These are phyloP conservation scores for Talaromyces sp. DNA, from an alignment of 2,329 filamentous ascomycete species.

Conservation along the genomic window DNA sequence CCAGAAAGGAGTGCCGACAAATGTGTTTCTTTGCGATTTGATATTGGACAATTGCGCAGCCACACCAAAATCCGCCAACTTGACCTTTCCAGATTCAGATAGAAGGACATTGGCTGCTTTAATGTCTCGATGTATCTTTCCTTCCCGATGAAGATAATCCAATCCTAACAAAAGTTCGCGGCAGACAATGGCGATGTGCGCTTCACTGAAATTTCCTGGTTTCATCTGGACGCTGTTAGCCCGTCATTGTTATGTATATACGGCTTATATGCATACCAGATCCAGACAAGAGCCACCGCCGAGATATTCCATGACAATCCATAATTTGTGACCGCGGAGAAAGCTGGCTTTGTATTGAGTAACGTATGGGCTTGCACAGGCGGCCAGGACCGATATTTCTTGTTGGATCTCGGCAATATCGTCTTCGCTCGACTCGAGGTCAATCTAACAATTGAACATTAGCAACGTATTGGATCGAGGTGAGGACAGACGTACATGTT, in stretches of 20 bases:
- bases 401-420: constrained; percentile 98
- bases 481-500: constrained; percentile 66
- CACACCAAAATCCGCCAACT: constrained; percentile 95
- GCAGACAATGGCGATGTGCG: constrained; percentile 90
- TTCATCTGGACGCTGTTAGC: constrained; percentile 63
- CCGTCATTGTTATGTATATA: not conserved
- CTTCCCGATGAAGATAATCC: constrained; percentile 88
- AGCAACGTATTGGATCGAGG: not conserved
- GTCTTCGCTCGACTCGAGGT: constrained; percentile 97
- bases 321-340: constrained; percentile 91
- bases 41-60: constrained; percentile 96
- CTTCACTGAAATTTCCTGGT: constrained; percentile 83
- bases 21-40: constrained; percentile 95
- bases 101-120: constrained; percentile 95
- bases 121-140: constrained; percentile 95
- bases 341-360: constrained; percentile 97
- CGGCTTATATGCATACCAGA: constrained; percentile 58
- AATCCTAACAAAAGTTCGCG: constrained; percentile 85
- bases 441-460: constrained; percentile 64
- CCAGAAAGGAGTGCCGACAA: constrained; percentile 96
- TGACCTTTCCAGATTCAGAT: constrained; percentile 86
- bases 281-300: constrained; percentile 95
- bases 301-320: constrained; percentile 99
- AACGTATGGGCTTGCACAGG: constrained; percentile 88
- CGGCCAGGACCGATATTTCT: constrained; percentile 92